A percentile compares a stretch with the other conserved stretches of the same genome.
Conservation (phyloP, 1,284 basidiomycete genomes). For the Cutaneotrichosporon sp. region DNA sequence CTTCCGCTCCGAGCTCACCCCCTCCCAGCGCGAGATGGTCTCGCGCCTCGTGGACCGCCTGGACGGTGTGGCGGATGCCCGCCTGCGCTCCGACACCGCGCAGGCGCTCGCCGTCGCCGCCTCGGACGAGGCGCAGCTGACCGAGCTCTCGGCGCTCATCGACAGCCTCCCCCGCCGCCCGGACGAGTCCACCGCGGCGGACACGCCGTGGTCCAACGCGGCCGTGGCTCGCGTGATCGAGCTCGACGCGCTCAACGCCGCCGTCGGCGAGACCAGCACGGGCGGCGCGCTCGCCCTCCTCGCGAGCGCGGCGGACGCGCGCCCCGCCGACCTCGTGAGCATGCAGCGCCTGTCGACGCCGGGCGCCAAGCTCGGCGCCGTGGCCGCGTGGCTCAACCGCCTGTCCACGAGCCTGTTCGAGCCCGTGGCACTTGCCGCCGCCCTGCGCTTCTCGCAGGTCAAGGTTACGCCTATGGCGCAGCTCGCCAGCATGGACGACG, state of each 20-base stretch:
- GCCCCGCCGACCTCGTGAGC: conserved; percentile 18
- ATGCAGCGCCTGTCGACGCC: conserved; percentile 8
- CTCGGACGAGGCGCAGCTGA: conserved; percentile 9
- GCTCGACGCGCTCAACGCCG: conserved; percentile 24
- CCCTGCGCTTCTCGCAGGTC: conserved; percentile 26
- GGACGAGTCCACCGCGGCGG: conserved; percentile 20
- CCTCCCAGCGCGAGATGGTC: conserved; percentile 16
- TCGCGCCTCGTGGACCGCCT: conserved; percentile 10
- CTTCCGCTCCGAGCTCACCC: conserved; percentile 33
- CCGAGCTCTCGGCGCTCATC: conserved; percentile 19
- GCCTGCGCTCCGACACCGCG: conserved; percentile 22
- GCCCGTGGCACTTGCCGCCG: conserved; percentile 29
- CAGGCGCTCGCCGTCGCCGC: conserved; percentile 23
- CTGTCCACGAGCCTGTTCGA: conserved; percentile 37
- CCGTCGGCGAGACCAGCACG: background rate
- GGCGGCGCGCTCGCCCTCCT: conserved; percentile 18
- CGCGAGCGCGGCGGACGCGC: conserved; percentile 17
- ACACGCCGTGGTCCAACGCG: conserved; percentile 32
- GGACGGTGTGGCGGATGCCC: conserved; percentile 15
- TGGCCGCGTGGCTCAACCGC: conserved; percentile 31
- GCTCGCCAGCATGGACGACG: conserved; percentile 38
- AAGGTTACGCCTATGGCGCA: conserved; percentile 32
- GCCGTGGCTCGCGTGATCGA: conserved; percentile 28
- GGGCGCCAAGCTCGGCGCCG: conserved; percentile 17
- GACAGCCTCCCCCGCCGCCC: conserved; percentile 19